Evolutionary conservation across 345 rosid species (phyloP), one percentile per base, ranked within the genome.

Genomic region (Eutrema yunnanense): DNA sequence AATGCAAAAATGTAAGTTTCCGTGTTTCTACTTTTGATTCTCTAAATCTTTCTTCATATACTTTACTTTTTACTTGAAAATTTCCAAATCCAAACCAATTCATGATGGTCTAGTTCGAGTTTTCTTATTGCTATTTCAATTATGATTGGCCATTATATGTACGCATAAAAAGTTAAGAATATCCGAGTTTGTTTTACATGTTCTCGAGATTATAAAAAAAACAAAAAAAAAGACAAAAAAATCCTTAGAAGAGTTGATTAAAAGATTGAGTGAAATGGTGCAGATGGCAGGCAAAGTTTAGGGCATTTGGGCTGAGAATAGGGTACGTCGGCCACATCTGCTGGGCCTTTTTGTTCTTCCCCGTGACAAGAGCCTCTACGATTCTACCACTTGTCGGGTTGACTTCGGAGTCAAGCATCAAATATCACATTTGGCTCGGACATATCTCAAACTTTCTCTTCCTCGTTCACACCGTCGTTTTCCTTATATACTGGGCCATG

Each of bases 371-470:
- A 74, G 83, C 83, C 8, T 88, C 95, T 9, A 81, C 95, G 51
- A 61, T 88, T 52, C 69, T 88, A 65, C 84, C 82, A 52, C 81
- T 88, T 4, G 36, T 85, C 2, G 88, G 95, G 47, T 82, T 88
- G 13, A 84, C 86, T 14, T 85, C 88, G 0, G 95, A 88, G 80
- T 84, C 89, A 1, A 85, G 86, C 62, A 88, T 86, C 79, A 85
- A 85, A 79, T 88, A 86, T 65, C 91, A 88, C 55, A 86, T 86
- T 10, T 86, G 91, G 95, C 86, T 88, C 0, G 95, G 91, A 6
- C 91, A 88, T 67, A 29, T 86, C 69, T 85, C 89, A 8, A 88
- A 68, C 69, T 32, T 81, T 41, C 69, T 57, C 36, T 85, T 85
- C 66, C 67, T 61, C 34, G 57, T 59, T 12, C 94, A 88, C 78